Evolutionary conservation across 805 yeast genomes (phyloP).

Genomic region (Zygosaccharomyces gambellarensis): DNA sequence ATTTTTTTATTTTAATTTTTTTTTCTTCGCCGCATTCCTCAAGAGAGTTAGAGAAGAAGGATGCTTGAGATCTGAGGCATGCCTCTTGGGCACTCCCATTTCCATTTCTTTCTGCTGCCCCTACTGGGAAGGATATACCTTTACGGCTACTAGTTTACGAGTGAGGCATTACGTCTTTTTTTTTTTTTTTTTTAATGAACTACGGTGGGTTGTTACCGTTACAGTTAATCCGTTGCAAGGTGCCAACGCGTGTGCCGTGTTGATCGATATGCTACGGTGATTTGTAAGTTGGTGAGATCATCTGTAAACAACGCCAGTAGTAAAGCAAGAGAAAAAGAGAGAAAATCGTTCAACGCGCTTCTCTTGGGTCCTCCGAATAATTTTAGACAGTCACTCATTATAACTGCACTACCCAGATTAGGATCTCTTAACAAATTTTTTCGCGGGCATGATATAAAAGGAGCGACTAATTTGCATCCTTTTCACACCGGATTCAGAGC

Average conservation of each 20-base stretch:
- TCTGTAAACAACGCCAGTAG: conserved; percentile 3
- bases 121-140: neutral
- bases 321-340: neutral
- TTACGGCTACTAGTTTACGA: neutral
- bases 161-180: neutral
- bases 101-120: neutral
- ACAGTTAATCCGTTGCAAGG: neutral
- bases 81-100: neutral
- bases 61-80: neutral
- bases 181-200: neutral
- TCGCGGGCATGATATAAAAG: conserved; percentile 7
- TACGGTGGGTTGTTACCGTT: neutral
- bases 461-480: conserved; percentile 2
- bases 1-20: neutral
- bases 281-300: neutral
- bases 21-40: no score
- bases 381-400: neutral
- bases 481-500: neutral
- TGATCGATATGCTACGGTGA: neutral
- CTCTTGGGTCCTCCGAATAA: no score
- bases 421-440: neutral
- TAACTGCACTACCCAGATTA: neutral
- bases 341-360: neutral
- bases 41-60: no score
- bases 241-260: neutral